Evolutionary conservation across 1,284 basidiomycete genomes (phyloP).

Genomic region (Ustilago bromivora): DNA sequence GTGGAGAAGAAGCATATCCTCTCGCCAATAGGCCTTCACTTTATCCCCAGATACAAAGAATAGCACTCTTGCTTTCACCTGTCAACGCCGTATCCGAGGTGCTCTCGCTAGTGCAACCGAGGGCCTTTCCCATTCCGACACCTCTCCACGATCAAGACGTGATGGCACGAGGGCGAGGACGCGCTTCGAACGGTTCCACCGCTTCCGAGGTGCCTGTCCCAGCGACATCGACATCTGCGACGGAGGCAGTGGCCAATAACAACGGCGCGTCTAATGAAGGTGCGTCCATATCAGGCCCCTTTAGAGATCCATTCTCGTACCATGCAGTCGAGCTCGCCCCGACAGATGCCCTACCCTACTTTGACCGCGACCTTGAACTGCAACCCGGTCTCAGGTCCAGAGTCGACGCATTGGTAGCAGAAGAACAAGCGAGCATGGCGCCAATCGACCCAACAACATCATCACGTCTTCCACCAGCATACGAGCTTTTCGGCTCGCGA

Average conservation of each 20-base stretch:
- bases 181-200: slow-evolving; percentile 30
- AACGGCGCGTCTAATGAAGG: background rate
- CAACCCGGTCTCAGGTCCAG: slow-evolving; percentile 79
- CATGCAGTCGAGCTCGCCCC: slow-evolving; percentile 34
- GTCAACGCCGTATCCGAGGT: too few species aligned
- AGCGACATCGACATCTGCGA: slow-evolving; percentile 11
- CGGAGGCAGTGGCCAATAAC: background rate
- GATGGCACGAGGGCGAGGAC: slow-evolving; percentile 26
- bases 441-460: slow-evolving; percentile 72
- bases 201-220: slow-evolving; percentile 19
- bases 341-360: slow-evolving; percentile 88
- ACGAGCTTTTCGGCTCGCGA: slow-evolving; percentile 74
- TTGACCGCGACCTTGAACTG: slow-evolving; percentile 88
- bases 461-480: slow-evolving; percentile 77
- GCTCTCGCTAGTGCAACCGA: too few species aligned
- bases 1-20: background rate
- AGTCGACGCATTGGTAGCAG: slow-evolving; percentile 79
- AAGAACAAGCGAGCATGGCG: slow-evolving; percentile 74
- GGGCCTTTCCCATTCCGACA: too few species aligned
- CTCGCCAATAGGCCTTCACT: too few species aligned
- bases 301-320: slow-evolving; percentile 24
- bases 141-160: background rate
- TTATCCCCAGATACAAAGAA: too few species aligned
- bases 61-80: too few species aligned
- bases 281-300: background rate